Evolutionary conservation across 768 basidiomycete species (phyloP).

Genomic region (Coprinellus aureogranulatus): DNA sequence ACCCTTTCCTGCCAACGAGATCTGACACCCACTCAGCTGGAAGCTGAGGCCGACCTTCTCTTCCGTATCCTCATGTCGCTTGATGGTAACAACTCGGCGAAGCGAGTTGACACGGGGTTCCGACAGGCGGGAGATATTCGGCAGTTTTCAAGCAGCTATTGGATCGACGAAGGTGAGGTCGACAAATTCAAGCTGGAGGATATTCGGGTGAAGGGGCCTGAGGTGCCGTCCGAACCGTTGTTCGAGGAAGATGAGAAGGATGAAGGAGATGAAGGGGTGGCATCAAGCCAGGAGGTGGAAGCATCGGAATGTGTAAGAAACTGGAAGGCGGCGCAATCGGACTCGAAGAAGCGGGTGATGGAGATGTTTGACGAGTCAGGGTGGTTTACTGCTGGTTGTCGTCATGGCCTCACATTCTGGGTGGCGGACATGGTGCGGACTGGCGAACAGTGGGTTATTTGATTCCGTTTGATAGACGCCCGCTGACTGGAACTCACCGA

Average conservation of each 20-base stretch:
- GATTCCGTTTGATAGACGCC: neutral
- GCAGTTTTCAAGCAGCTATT: neutral
- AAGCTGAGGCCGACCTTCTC: constrained; percentile 17
- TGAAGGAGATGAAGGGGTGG: neutral
- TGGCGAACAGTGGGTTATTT: constrained; percentile 16
- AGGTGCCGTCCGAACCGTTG: neutral
- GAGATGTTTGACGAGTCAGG: constrained; percentile 32
- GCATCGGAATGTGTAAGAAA: neutral
- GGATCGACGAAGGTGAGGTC: neutral
- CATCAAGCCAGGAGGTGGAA: neutral
- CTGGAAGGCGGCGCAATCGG: constrained; percentile 5
- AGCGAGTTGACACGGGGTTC: constrained; percentile 9
- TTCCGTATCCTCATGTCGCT: constrained; percentile 21
- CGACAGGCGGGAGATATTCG: neutral
- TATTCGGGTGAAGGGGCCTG: neutral
- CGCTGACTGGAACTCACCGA: constrained; percentile 13
- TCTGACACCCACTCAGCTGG: constrained; percentile 3
- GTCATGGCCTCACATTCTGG: constrained; percentile 25
- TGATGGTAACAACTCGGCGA: constrained; percentile 28
- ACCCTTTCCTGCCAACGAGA: neutral
- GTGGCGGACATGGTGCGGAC: constrained; percentile 23
- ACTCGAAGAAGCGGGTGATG: constrained; percentile 21
- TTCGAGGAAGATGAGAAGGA: neutral
- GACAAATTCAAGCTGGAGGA: neutral
- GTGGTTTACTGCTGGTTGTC: constrained; percentile 25